Evolutionary conservation across 2,329 filamentous ascomycete species (phyloP).

Genomic region (Samsoniella hepiali): DNA sequence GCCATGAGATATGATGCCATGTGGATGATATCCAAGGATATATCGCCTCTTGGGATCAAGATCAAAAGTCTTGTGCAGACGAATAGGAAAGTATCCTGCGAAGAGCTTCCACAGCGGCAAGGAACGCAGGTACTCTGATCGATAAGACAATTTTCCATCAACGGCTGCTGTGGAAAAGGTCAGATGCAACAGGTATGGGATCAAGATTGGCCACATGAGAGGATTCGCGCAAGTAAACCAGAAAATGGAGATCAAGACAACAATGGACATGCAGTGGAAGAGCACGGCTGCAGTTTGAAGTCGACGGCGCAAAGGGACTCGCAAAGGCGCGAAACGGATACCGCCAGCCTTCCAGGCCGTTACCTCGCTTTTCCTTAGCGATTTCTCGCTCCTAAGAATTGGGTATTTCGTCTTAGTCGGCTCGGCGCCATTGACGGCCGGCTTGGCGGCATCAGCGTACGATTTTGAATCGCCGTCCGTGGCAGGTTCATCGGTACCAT

Average conservation of each 20-base stretch:
- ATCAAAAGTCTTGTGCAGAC: slow-evolving; percentile 77
- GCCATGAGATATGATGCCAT: slow-evolving; percentile 96
- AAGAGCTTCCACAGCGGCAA: slow-evolving; percentile 83
- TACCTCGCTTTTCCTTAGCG: slow-evolving; percentile 5
- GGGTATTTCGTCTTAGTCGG: slow-evolving; percentile 9
- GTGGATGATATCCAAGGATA: slow-evolving; percentile 95
- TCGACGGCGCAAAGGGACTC: slow-evolving; percentile 66
- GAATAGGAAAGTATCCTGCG: slow-evolving; percentile 86
- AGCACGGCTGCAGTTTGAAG: slow-evolving; percentile 77
- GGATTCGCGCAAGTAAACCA: slow-evolving; percentile 91
- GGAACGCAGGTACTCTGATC: slow-evolving; percentile 70
- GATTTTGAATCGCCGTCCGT: slow-evolving; percentile 9
- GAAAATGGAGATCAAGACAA: slow-evolving; percentile 71
- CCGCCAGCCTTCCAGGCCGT: slow-evolving; percentile 41
- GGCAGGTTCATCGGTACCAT: neutral
- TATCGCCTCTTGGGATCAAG: slow-evolving; percentile 84
- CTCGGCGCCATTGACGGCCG: neutral
- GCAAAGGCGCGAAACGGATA: slow-evolving; percentile 81
- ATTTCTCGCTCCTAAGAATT: slow-evolving; percentile 6
- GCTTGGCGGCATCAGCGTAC: neutral
- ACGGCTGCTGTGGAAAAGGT: slow-evolving; percentile 74
- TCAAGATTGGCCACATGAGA: slow-evolving; percentile 77
- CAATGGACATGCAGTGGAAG: slow-evolving; percentile 68
- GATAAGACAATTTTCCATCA: slow-evolving; percentile 70
- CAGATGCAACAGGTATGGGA: slow-evolving; percentile 79